Percentiles rank a stretch among this genome's conserved stretches.
phyloP scores from a whole-genome alignment of 768 basidiomycete species.

The Hypholoma sublateritium region DNA sequence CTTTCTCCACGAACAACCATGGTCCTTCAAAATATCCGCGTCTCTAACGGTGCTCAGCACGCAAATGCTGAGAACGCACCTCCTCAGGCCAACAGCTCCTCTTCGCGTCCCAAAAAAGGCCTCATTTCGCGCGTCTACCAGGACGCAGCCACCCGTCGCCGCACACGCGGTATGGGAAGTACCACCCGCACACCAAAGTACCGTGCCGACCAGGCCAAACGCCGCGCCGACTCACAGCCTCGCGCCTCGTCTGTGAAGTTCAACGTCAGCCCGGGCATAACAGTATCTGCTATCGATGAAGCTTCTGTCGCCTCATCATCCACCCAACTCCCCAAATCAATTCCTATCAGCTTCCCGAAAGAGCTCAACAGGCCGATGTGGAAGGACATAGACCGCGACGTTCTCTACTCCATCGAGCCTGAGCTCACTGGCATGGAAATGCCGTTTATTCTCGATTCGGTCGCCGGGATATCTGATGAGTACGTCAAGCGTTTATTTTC shows the following conservation, averaged over 20 bases:
- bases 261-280: conserved; percentile 17
- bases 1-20: neutral
- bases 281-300: conserved; percentile 25
- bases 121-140: conserved; percentile 21
- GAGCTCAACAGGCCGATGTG: conserved; percentile 53
- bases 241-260: conserved; percentile 26
- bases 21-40: conserved; percentile 1
- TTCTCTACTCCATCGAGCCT: conserved; percentile 50
- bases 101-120: conserved; percentile 10
- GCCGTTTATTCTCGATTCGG: conserved; percentile 51
- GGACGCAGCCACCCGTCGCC: conserved; percentile 36
- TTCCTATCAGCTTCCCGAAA: conserved; percentile 45
- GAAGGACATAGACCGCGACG: conserved; percentile 43
- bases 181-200: conserved; percentile 28
- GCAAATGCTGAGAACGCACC: conserved; percentile 2
- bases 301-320: conserved; percentile 27
- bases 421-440: conserved; percentile 45
- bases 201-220: conserved; percentile 38
- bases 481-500: conserved; percentile 25
- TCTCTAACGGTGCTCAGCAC: neutral
- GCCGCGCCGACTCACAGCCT: conserved; percentile 25
- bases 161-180: conserved; percentile 31
- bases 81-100: conserved; percentile 1
- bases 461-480: conserved; percentile 44
- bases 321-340: conserved; percentile 23